A percentile compares a stretch with the other conserved stretches of the same genome.
These are phyloP conservation scores for Scedosporium boydii DNA, from an alignment of 2,329 filamentous ascomycete genomes.

Conservation along the genomic window DNA sequence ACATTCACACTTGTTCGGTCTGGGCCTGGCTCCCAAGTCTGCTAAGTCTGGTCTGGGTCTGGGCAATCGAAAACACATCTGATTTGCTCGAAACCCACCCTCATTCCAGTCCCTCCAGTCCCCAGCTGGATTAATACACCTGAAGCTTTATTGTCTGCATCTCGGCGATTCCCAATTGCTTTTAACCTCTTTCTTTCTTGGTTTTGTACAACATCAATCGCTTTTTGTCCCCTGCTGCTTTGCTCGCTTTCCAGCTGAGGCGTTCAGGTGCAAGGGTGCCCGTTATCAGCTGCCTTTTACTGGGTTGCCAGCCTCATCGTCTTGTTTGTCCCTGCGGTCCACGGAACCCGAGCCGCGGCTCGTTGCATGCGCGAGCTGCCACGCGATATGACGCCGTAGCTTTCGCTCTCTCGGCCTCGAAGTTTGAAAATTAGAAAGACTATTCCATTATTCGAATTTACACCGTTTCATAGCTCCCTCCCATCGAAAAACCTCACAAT, in stretches of 20 bases:
- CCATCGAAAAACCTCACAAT: conserved; percentile 14
- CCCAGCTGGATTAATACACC: not conserved
- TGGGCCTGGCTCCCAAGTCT: too few species aligned
- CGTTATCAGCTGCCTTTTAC: not conserved
- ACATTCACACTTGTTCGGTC: too few species aligned
- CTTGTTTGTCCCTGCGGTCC: not conserved
- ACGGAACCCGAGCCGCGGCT: not conserved
- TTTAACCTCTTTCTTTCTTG: not conserved
- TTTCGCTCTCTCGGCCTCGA: not conserved
- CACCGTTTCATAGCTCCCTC: not conserved
- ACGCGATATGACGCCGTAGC: not conserved
- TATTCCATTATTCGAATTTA: too few species aligned
- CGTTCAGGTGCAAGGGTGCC: not conserved
- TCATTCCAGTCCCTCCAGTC: not conserved
- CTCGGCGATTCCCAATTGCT: too few species aligned
- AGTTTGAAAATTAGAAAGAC: too few species aligned
- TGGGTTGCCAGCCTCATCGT: not conserved
- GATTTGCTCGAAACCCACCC: not conserved
- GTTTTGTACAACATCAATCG: not conserved
- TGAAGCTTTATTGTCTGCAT: not conserved
- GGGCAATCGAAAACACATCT: not conserved
- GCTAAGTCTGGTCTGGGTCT: not conserved
- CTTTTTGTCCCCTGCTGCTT: not conserved
- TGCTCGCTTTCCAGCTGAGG: too few species aligned
- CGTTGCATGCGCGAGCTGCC: conserved; percentile 1